Percentiles rank a stretch among this genome's conserved stretches.
These are phyloP conservation scores for Panicum miliaceum DNA, from an alignment of 176 grass and related monocot genomes.

Conservation along the genomic window DNA sequence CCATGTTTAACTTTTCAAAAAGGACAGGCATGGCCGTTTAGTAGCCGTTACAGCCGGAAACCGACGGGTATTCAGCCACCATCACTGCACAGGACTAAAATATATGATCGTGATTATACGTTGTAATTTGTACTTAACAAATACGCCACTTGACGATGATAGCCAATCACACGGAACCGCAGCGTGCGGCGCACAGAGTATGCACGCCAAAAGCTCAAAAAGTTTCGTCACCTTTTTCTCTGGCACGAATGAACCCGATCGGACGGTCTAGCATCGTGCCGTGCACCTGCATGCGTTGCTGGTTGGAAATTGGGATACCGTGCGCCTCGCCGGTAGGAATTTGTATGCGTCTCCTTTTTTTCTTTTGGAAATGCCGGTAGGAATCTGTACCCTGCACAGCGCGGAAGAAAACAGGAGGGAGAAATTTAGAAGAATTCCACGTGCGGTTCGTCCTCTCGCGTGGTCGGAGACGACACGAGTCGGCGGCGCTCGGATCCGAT, in stretches of 20 bases:
- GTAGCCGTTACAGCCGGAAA: slow-evolving; percentile 38
- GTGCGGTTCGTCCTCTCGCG: neutral
- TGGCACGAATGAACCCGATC: too few relatives aligned
- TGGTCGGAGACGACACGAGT: neutral
- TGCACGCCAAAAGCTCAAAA: neutral
- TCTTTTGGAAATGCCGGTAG: neutral
- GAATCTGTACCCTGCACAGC: neutral
- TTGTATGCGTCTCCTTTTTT: neutral
- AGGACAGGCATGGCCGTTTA: neutral
- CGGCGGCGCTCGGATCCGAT: neutral
- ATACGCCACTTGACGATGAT: neutral
- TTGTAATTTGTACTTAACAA: neutral
- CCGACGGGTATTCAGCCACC: neutral
- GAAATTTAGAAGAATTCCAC: neutral
- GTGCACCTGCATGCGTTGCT: neutral
- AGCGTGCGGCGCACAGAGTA: neutral
- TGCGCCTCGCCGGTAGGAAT: neutral
- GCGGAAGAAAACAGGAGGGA: neutral
- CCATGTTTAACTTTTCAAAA: slow-evolving; percentile 23
- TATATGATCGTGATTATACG: neutral
- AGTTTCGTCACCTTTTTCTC: neutral
- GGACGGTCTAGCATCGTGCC: too few relatives aligned
- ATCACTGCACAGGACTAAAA: neutral
- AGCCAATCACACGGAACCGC: neutral
- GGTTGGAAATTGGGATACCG: neutral